phyloP scores from a whole-genome alignment of 139 green algal species.

The Chlorella sp. region DNA sequence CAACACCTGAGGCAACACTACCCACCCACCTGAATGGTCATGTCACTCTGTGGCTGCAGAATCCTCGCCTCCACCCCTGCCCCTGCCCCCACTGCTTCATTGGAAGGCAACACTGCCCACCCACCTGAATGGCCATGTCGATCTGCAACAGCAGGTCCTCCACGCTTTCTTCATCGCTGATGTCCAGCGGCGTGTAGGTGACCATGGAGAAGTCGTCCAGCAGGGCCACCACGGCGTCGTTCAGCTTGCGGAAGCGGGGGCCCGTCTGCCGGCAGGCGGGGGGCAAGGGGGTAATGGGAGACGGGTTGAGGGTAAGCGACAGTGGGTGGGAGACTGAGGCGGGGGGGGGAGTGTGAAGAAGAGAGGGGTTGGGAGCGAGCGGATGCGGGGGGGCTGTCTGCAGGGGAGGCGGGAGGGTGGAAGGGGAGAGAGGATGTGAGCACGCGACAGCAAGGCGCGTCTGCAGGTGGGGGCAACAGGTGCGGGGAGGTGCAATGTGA shows the following conservation, averaged over 20 bases:
- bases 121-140: conserved; percentile 81
- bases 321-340: too few relatives aligned
- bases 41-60: conserved; percentile 84
- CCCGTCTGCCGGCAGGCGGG: conserved; percentile 51
- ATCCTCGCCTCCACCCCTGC: not conserved
- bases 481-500: too few relatives aligned
- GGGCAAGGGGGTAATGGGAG: too few relatives aligned
- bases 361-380: too few relatives aligned
- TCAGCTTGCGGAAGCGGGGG: conserved; percentile 74
- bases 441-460: too few relatives aligned
- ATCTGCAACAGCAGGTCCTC: conserved; percentile 80
- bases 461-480: too few relatives aligned
- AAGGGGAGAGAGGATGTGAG: too few relatives aligned
- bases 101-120: too few relatives aligned
- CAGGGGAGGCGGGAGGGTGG: too few relatives aligned
- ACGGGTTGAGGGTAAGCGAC: not conserved
- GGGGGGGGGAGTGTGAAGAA: too few relatives aligned
- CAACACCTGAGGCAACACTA: not conserved
- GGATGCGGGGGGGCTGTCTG: too few relatives aligned
- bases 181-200: conserved; percentile 90
- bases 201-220: conserved; percentile 91
- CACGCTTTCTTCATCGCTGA: conserved; percentile 70
- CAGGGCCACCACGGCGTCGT: conserved; percentile 71
- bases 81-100: not conserved
- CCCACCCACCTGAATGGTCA: conserved; percentile 64